These are phyloP conservation scores for Colletotrichum sublineola DNA, from an alignment of 2,329 filamentous ascomycete species.

Conservation along the genomic window DNA sequence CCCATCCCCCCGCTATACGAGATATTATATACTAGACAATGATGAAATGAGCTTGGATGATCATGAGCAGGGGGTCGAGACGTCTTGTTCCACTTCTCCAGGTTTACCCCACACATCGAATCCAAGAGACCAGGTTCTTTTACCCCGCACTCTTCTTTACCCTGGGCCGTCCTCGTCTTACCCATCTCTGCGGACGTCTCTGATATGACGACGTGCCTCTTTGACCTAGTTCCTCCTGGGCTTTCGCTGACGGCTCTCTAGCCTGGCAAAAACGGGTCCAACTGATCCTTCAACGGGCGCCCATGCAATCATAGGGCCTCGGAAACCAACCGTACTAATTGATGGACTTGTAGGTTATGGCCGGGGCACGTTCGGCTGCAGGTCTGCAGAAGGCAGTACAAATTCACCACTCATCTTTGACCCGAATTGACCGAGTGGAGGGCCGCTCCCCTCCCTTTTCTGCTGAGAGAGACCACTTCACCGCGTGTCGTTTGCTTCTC, in stretches of 20 bases:
- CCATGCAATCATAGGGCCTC: neutral
- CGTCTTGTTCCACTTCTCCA: conserved; percentile 16
- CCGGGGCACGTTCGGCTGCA: neutral
- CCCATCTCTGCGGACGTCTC: neutral
- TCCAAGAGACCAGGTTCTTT: neutral
- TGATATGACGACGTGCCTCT: neutral
- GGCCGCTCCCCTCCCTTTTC: neutral
- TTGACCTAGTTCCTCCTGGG: neutral
- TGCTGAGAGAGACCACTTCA: conserved; percentile 18
- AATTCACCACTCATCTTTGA: conserved; percentile 26
- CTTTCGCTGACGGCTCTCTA: neutral
- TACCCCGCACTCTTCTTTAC: conserved; percentile 22
- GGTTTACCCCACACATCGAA: conserved; percentile 26
- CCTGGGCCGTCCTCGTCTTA: neutral
- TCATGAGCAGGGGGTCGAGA: neutral
- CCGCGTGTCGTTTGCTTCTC: neutral
- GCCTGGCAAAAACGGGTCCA: neutral
- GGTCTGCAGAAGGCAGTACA: conserved; percentile 16
- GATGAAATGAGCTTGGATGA: neutral
- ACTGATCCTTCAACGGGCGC: neutral
- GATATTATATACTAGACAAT: neutral
- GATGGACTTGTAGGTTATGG: neutral
- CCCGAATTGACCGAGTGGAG: conserved; percentile 33
- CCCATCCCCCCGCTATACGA: neutral
- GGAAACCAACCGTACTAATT: neutral